Conservation (phyloP, 495 filamentous ascomycete genomes). For the Daldinia caldariorum region DNA sequence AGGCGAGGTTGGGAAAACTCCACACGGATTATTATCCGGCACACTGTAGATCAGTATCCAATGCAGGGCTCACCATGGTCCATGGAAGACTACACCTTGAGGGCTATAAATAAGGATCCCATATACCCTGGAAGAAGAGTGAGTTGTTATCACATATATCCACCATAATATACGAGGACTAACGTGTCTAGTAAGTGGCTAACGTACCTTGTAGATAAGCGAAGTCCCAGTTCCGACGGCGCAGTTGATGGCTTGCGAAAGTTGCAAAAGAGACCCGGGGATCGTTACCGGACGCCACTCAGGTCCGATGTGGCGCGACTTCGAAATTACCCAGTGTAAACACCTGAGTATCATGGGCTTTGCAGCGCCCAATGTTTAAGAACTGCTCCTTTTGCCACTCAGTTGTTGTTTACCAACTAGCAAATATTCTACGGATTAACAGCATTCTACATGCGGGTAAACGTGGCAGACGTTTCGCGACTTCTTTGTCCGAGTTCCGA, state of each 20-base stretch:
- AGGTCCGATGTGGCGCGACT: conserved; percentile 1
- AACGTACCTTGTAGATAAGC: background rate
- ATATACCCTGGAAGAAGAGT: background rate
- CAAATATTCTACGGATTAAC: too few species aligned
- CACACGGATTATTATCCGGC: conserved; percentile 11
- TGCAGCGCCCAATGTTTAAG: background rate
- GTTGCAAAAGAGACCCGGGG: conserved; percentile 9
- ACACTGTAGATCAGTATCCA: conserved; percentile 6
- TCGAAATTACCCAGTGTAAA: background rate
- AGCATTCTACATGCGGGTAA: too few species aligned
- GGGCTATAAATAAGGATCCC: conserved; percentile 1
- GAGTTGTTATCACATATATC: background rate
- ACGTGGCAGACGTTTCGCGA: too few species aligned
- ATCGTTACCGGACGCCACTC: conserved; percentile 14
- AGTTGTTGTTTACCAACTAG: background rate
- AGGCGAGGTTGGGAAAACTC: conserved; percentile 30
- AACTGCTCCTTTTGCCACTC: background rate
- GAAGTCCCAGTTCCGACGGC: conserved; percentile 21
- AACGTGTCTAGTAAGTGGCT: background rate
- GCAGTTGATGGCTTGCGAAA: conserved; percentile 19
- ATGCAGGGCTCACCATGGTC: background rate
- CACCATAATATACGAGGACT: background rate
- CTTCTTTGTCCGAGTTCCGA: background rate
- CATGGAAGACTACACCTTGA: background rate
- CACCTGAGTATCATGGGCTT: background rate